A percentile compares a stretch with the other conserved stretches of the same genome.
Evolutionary conservation across 805 yeast genomes (phyloP).

Genomic region (Teunomyces tritomae): DNA sequence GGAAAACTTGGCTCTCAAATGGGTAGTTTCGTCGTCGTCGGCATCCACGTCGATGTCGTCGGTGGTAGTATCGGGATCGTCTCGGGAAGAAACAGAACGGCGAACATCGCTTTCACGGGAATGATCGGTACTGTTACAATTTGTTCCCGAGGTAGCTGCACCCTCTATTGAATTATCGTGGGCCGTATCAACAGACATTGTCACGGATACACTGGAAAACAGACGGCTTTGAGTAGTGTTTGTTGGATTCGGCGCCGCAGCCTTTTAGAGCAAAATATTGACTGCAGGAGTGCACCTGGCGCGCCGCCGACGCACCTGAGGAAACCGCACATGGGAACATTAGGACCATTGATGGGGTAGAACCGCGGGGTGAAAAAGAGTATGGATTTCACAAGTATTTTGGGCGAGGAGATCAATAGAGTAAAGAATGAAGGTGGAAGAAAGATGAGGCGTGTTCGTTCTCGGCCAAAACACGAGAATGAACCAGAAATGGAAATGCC

Average conservation of each 20-base stretch:
- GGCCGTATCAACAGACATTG: constrained; percentile 1
- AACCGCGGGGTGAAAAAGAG: not conserved
- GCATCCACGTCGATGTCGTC: constrained; percentile 4
- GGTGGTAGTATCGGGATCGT: not conserved
- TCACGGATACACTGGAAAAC: not conserved
- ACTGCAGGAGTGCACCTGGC: not conserved
- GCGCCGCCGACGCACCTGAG: not conserved
- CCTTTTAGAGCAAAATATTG: not conserved
- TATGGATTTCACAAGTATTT: constrained; percentile 50
- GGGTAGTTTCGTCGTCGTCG: constrained; percentile 9
- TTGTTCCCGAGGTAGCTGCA: not conserved
- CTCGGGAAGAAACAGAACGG: not conserved
- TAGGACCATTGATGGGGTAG: not conserved
- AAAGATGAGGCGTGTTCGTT: constrained; percentile 5
- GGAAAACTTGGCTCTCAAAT: constrained; percentile 12
- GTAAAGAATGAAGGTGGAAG: constrained; percentile 29
- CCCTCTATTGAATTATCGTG: not conserved
- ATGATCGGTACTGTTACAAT: not conserved
- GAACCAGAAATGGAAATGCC: constrained; percentile 1
- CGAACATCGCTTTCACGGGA: not conserved
- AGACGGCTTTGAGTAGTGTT: not conserved
- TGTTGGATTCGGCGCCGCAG: not conserved
- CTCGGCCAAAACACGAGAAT: constrained; percentile 10
- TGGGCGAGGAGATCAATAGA: constrained; percentile 48
- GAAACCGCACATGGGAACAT: not conserved